Base-by-base conservation (phyloP, 2,329 filamentous ascomycete species). In the Fusarium austroafricanum region DNA sequence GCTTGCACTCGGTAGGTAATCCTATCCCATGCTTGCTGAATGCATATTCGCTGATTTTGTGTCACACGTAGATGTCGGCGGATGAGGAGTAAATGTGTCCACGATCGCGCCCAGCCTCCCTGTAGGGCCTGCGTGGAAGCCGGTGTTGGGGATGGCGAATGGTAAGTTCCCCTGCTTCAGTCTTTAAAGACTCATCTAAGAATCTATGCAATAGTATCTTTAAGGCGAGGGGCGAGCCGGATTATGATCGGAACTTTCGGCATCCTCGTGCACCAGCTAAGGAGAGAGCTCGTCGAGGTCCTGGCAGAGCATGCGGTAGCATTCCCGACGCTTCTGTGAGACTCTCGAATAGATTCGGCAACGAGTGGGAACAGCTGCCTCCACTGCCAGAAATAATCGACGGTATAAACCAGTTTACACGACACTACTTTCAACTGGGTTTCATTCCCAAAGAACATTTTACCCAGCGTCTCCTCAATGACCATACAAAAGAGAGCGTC, bases 371-470 rank as follows among this genome's bases (percentile, higher is more conserved):
- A 11, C 75, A 80, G 5, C 76, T 88, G 15, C 85, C 86, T 12
- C 81, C 83, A 3, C 70, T 86, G 17, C 73, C 79, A 3, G 81
- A 84, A 42, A 79, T 87, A 51, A 77, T 87, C 23, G 84, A 87
- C 47, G 84, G 81, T 8, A 82, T 87, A 60, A 78, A 83, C 58
- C 81, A 80, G 40, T 87, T 89, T 67, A 86, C 82, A 2, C 77
- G 77, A 9, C 81, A 87, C 67, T 89, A 86, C 71, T 87, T 88
- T 65, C 86, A 89, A 73, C 81, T 88, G 9, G 84, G 86, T 23
- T 89, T 89, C 70, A 84, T 88, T 33, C 84, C 83, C 7, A 87
- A 86, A 74, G 78, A 83, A 23, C 76, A 80, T 50, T 87, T 88
- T 52, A 78, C 81, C 2, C 76, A 81, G 23, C 79, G 79, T 9